phyloP scores from a whole-genome alignment of 371 early-diverging fungal species.

The Rhizomucor pusillus region DNA sequence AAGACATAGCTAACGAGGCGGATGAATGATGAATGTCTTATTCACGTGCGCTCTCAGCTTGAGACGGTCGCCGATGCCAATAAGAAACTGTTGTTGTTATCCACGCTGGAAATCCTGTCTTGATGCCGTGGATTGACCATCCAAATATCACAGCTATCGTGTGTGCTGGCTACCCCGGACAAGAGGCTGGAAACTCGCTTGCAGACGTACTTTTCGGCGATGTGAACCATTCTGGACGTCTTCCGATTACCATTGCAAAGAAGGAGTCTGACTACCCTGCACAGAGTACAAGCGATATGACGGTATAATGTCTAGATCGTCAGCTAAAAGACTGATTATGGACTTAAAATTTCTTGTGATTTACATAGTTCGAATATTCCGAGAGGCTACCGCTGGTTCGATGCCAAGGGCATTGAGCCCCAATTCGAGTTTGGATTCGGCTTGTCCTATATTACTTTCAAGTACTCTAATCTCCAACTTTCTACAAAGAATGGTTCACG shows the following conservation, averaged over 20 bases:
- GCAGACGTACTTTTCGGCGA: constrained; percentile 52
- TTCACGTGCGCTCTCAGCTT: constrained; percentile 15
- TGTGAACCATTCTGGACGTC: constrained; percentile 51
- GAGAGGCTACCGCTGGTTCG: constrained; percentile 50
- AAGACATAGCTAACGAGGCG: not conserved
- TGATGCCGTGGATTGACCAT: constrained; percentile 44
- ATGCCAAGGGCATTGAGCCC: constrained; percentile 38
- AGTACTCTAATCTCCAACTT: constrained; percentile 17
- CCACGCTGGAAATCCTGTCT: constrained; percentile 43
- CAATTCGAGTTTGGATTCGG: constrained; percentile 52
- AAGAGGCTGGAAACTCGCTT: constrained; percentile 50
- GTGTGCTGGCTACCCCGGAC: constrained; percentile 40
- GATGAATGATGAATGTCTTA: no score
- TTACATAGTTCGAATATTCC: constrained; percentile 28
- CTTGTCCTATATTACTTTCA: constrained; percentile 34
- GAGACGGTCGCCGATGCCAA: constrained; percentile 37
- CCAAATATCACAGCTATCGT: constrained; percentile 42
- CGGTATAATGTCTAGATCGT: constrained; percentile 4
- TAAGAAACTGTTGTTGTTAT: constrained; percentile 49
- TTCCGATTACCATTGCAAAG: constrained; percentile 47
- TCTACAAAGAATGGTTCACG: constrained; percentile 2
- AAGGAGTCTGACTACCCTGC: constrained; percentile 32
- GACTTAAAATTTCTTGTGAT: not conserved
- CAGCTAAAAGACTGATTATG: constrained; percentile 1
- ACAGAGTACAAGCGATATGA: not conserved